Evolutionary conservation across 345 rosid species (phyloP), one percentile per base, ranked within the genome.

Genomic region (Eucalyptus cloeziana): DNA sequence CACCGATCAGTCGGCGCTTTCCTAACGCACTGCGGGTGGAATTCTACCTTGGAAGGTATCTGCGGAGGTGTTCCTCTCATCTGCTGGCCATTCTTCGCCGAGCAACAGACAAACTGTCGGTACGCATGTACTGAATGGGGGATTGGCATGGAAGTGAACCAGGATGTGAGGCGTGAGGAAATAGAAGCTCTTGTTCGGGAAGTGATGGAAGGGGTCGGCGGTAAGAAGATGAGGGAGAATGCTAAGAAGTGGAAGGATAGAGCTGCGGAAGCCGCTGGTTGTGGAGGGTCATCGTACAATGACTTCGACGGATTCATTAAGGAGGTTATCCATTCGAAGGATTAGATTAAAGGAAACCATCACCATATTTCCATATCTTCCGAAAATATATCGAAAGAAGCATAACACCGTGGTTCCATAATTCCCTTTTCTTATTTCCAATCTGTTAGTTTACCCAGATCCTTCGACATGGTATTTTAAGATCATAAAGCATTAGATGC

Each of bases 1-100:
- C 93, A 91, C n/a, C 88, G 87, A 10, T 69, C 94, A 1, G 88
- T 93, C 6, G 91, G 91, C 3, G 93, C 79, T 79, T 93, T 93
- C 86, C 50, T 92, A 3, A 93, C 89, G 25, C 92, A 93, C 17
- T 91, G 93, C 4, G 93, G 93, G 17, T 92, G 93, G 92, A 93
- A 93, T 76, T 93, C 93, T 8, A 62, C 27, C 6, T 3, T 90
- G 83, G 93, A 93, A 88, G 49, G 87, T 31, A 54, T 92, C 44
- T 43, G 87, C 52, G 87, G 49, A 15, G 93, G 94, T 1, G 88
- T 88, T 30, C 91, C 92, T 2, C n/a, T 93, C 21, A 80, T 91
- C 17, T 91, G 92, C 60, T 91, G 92, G 94, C 93, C 92, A 1
- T 92, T 89, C 47, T 90, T 92, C 3, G 93, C 67, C 2, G 93